Evolutionary conservation across 306 rosid species (phyloP).

Genomic region (Trichosanthes truncata): DNA sequence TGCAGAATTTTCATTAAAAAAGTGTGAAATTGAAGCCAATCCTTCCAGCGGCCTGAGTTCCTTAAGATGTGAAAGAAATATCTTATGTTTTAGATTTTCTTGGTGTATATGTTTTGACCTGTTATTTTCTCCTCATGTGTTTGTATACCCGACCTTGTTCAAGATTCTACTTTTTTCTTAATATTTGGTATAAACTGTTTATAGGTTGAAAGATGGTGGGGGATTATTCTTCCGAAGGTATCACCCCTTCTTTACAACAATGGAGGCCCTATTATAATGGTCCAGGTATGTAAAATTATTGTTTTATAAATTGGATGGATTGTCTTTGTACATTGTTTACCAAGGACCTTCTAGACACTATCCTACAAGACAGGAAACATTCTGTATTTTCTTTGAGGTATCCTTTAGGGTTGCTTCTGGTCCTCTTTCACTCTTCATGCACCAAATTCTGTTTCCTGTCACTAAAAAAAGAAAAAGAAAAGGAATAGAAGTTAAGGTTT

Average conservation of each 20-base stretch:
- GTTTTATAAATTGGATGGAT: not conserved
- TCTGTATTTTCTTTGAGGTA: not conserved
- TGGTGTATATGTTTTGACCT: not conserved
- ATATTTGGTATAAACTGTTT: conserved; percentile 10
- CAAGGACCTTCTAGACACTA: not conserved
- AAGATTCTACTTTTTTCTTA: not conserved
- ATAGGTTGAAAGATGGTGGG: conserved; percentile 95
- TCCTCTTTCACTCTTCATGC: not conserved
- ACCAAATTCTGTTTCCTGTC: not conserved
- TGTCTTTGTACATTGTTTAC: not conserved
- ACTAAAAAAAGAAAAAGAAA: not conserved
- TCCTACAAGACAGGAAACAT: not conserved
- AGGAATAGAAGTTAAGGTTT: not conserved
- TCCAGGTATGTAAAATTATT: conserved; percentile 51
- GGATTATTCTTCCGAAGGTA: conserved; percentile 59
- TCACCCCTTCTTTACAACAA: conserved; percentile 64
- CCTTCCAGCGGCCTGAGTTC: not conserved
- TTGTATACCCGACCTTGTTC: not conserved
- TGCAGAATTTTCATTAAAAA: not conserved
- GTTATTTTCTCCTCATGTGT: not conserved
- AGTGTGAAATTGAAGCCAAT: not conserved
- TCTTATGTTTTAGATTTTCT: not conserved
- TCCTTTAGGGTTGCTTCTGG: not conserved
- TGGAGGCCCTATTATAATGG: conserved; percentile 89
- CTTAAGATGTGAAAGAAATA: not conserved